phyloP scores from a whole-genome alignment of 1,284 basidiomycete genomes.

The Boletus sp. region DNA sequence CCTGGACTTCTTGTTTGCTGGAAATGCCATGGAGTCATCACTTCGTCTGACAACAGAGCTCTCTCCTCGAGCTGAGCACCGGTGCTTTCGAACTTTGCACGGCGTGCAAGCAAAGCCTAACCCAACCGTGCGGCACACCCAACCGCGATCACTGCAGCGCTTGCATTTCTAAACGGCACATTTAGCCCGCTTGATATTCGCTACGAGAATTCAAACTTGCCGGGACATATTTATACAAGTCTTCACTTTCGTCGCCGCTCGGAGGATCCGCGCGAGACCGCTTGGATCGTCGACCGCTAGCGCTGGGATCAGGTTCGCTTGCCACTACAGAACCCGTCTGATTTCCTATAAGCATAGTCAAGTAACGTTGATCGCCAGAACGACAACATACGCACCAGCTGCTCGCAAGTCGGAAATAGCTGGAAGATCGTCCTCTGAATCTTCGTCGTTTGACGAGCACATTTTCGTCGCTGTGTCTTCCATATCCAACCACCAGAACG shows the following conservation, averaged over 20 bases:
- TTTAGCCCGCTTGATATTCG: neutral
- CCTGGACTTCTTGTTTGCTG: neutral
- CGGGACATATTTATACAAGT: slow-evolving; percentile 1
- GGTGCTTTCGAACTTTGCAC: neutral
- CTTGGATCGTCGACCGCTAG: neutral
- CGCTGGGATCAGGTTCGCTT: neutral
- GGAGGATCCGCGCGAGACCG: neutral
- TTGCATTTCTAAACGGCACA: slow-evolving; percentile 1
- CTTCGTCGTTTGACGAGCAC: neutral
- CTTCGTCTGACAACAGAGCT: neutral
- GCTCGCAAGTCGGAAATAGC: neutral
- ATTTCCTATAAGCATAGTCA: neutral
- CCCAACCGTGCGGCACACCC: neutral
- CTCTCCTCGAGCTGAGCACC: slow-evolving; percentile 6
- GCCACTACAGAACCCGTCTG: neutral
- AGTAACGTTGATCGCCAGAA: neutral
- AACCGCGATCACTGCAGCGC: neutral
- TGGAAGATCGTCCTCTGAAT: neutral
- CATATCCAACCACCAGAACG: slow-evolving; percentile 18
- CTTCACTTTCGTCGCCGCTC: neutral
- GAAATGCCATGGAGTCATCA: neutral
- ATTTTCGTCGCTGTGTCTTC: neutral
- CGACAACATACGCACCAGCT: neutral
- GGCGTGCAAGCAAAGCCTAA: neutral
- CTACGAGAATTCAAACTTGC: neutral